Base-by-base conservation (phyloP, 257 asterid genomes). In the Mentha longifolia region DNA sequence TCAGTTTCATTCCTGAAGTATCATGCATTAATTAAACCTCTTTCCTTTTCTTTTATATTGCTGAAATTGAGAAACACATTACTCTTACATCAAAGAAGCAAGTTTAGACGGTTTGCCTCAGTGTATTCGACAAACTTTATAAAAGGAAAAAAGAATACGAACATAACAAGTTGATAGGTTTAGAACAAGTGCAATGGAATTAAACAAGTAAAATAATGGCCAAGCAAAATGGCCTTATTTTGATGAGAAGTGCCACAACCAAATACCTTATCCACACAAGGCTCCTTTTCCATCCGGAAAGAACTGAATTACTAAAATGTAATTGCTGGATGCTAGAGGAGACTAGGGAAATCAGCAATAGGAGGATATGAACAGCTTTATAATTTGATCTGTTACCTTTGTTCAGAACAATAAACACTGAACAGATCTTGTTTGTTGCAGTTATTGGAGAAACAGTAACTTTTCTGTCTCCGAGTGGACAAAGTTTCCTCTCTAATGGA, bases 371-470 rank as follows among this genome's bases (percentile, higher is more conserved):
- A 47, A 22, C 56, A 61, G 64, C 52, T 72, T 16, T 33, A 62
- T 49, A 47, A 16, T 11, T 10, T 42, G 3, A 10, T 42, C 7
- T 51, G 60, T 59, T 58, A 20, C 61, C 30, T 11, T 6, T 65
- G 37, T 54, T 54, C 43, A 50, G 33, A 43, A 35, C 64, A 49
- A 46, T 69, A 2, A 42, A 2, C 68, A 70, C 69, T 60, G 61
- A 69, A 54, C 17, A 11, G 56, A 14, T 74, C 42, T 64, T 60
- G 9, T 62, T 71, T 70, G 20, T 73, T 82, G 86, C 96, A 95
- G 99, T 92, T 76, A 84, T 95, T 78, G 99, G 99, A 81, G 99
- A 95, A 87, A 89, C 99, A 9, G 41, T 85, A 1, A 92, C 98
- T 57, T 92, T 89, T 52, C 10, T 87, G 55, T 70, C 99, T 61